Base-by-base conservation (phyloP, 2,329 filamentous ascomycete species). In the Pezicula carpinea region DNA sequence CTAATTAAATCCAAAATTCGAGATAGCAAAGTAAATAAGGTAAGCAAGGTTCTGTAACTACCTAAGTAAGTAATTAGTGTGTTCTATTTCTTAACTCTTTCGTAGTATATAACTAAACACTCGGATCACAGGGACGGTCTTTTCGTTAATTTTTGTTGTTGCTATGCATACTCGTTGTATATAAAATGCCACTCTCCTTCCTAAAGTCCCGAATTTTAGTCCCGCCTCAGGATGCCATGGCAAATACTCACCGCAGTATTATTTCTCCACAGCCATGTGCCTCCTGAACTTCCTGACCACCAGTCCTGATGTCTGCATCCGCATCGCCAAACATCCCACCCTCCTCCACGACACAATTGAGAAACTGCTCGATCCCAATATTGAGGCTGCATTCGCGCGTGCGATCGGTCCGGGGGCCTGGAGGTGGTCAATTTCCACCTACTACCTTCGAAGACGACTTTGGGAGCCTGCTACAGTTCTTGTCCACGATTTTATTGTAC, bases 401-500 rank as follows among this genome's bases (percentile, higher is more conserved):
- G 58, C 51, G 53, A 26, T 42, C 36, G 5, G 47, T 43, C 21
- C 7, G 19, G 3, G 15, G 55, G 22, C 40, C 43, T 10, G 31
- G 14, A 1, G 40, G 31, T 11, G 19, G 44, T 13, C 17, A 18
- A 7, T 48, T 55, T 35, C 50, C 51, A 1, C 33, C 49, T 6
- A 48, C 50, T 4, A 50, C 40, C 4, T 60, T 58, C 44, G 56
- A 58, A 6, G 51, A 44, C 6, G 56, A 60, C 19, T 59, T 60
- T 38, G 58, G 56, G n/a, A 51, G 41, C 32, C 4, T 59, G 26
- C 42, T 60, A 8, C 58, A 60, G 38, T 58, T 60, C 43, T 11
- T 60, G 13, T 60, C 58, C 0, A 60, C 58, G 1, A 48, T 58
- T 5, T 47, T 60, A 8, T 48, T 60, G 5, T 53, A 51, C 36